phyloP scores from a whole-genome alignment of 495 filamentous ascomycete species.

The Daldinia caldariorum region DNA sequence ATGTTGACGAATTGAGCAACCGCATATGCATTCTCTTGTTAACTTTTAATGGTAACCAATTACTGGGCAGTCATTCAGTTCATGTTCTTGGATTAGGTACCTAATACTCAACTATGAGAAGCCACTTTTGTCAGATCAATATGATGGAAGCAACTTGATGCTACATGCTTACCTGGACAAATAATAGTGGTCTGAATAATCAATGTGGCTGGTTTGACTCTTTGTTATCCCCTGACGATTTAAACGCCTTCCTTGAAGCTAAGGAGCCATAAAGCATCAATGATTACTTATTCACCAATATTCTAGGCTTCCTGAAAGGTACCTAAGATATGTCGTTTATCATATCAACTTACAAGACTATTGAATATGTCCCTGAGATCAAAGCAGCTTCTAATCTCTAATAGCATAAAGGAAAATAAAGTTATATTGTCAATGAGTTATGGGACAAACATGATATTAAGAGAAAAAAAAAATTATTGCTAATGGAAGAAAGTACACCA shows the following conservation, averaged over 20 bases:
- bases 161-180: not conserved
- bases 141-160: conserved; percentile 5
- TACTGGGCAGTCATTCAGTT: not conserved
- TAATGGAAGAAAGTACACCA: not conserved
- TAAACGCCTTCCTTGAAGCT: not conserved
- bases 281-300: conserved; percentile 2
- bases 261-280: not conserved
- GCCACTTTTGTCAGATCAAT: not conserved
- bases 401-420: conserved; percentile 11
- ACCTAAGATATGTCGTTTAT: conserved; percentile 15
- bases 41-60: conserved; percentile 1
- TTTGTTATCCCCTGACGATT: conserved; percentile 7
- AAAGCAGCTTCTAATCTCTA: not conserved
- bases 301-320: not conserved
- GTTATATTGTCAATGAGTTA: not conserved
- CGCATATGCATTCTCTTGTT: not conserved
- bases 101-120: conserved; percentile 18
- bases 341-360: conserved; percentile 15
- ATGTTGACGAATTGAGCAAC: conserved; percentile 15
- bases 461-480: too few relatives aligned
- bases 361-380: not conserved
- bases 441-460: too few relatives aligned
- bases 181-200: not conserved
- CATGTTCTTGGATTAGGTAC: conserved; percentile 18
- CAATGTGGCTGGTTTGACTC: conserved; percentile 18